Evolutionary conservation across 768 basidiomycete species (phyloP).

Genomic region (Artomyces pyxidatus): DNA sequence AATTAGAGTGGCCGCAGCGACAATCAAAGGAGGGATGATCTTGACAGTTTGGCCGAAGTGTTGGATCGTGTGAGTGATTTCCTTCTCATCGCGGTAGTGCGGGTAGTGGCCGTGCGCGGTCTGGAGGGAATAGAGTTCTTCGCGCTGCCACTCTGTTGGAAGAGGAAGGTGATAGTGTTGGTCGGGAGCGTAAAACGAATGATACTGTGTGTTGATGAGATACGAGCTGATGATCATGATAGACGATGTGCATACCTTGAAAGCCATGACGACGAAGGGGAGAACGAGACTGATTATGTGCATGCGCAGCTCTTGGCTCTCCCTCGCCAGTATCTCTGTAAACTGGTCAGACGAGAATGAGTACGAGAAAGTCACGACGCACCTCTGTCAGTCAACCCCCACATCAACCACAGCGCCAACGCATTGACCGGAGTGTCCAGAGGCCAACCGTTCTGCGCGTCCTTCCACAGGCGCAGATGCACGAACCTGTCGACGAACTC

Average conservation of each 20-base stretch:
- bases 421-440: constrained; percentile 39
- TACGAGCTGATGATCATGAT: constrained; percentile 33
- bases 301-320: constrained; percentile 21
- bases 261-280: constrained; percentile 19
- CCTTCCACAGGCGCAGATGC: constrained; percentile 38
- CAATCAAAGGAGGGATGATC: constrained; percentile 36
- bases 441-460: constrained; percentile 45
- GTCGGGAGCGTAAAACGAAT: constrained; percentile 51
- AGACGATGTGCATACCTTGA: constrained; percentile 26
- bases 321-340: constrained; percentile 22
- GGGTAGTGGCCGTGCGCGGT: constrained; percentile 42
- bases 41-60: constrained; percentile 18
- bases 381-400: constrained; percentile 51
- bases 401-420: constrained; percentile 54
- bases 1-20: constrained; percentile 52
- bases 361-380: constrained; percentile 20
- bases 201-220: constrained; percentile 42
- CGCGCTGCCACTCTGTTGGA: constrained; percentile 13
- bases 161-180: constrained; percentile 52
- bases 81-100: constrained; percentile 27
- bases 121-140: constrained; percentile 22
- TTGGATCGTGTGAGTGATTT: constrained; percentile 10
- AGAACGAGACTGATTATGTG: constrained; percentile 19
- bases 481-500: constrained; percentile 38
- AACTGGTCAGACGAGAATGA: neutral